phyloP scores from a whole-genome alignment of 345 rosid species.

The Corchorus capsularis region DNA sequence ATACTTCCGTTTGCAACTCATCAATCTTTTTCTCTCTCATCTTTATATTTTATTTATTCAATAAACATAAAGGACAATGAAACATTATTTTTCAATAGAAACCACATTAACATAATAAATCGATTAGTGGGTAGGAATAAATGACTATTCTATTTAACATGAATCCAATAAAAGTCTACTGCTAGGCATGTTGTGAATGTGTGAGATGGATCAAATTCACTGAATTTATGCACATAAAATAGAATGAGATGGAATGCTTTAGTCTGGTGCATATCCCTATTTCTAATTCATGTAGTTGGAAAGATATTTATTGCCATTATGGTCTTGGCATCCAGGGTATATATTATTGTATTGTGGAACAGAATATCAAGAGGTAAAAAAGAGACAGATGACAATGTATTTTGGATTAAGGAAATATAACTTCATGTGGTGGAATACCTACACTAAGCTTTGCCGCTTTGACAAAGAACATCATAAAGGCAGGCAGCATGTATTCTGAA shows the following conservation, averaged over 20 bases:
- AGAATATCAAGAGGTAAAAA: not conserved
- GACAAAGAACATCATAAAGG: not conserved
- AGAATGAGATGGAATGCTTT: not conserved
- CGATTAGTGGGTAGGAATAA: not conserved
- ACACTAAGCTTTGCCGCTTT: not conserved
- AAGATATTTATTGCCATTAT: not conserved
- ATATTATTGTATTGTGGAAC: not conserved
- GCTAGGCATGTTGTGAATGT: not conserved
- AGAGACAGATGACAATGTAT: not conserved
- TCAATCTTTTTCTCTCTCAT: not conserved
- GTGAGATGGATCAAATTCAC: not conserved
- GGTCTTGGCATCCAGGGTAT: not conserved
- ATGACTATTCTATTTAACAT: not conserved
- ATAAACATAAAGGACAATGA: not conserved
- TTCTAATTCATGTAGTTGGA: not conserved
- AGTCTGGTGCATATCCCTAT: not conserved
- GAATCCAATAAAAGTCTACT: not conserved
- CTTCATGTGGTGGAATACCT: not conserved
- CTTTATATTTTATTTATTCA: not conserved
- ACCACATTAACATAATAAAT: not conserved
- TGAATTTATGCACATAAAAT: not conserved
- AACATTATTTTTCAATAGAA: no score
- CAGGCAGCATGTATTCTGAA: not conserved
- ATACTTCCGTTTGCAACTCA: not conserved
- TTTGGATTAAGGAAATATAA: not conserved